phyloP scores from a whole-genome alignment of 2,329 filamentous ascomycete genomes.

The Dissoconium aciculare region DNA sequence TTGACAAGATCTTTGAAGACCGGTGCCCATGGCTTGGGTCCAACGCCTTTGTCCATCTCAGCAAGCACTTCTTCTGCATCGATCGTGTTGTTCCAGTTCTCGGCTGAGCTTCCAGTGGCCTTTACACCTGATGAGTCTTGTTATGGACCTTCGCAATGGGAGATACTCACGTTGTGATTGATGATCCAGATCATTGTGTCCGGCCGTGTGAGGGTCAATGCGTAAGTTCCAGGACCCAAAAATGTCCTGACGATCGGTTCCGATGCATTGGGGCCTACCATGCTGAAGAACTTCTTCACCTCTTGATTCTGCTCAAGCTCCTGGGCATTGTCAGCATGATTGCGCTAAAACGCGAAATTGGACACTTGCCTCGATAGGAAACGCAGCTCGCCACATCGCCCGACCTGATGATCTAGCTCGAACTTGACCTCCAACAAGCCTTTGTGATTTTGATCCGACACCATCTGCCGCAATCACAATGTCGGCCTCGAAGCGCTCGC shows the following conservation, averaged over 20 bases:
- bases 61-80: constrained; percentile 31
- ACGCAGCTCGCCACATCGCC: constrained; percentile 12
- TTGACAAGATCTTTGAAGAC: constrained; percentile 33
- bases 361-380: constrained; percentile 10
- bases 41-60: constrained; percentile 32
- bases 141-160: neutral
- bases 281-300: constrained; percentile 33
- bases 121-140: too few species aligned
- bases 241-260: constrained; percentile 34
- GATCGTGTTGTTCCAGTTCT: constrained; percentile 35
- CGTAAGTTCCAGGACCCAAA: constrained; percentile 30
- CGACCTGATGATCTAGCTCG: constrained; percentile 9
- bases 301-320: constrained; percentile 31
- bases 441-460: constrained; percentile 28
- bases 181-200: constrained; percentile 38
- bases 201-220: constrained; percentile 30
- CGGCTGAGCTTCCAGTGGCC: constrained; percentile 31
- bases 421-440: constrained; percentile 28
- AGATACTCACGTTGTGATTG: constrained; percentile 29
- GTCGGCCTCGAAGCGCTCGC: constrained; percentile 29
- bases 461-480: constrained; percentile 24
- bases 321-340: constrained; percentile 23
- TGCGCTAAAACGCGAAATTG: constrained; percentile 20
- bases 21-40: constrained; percentile 30
- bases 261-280: constrained; percentile 24